These are phyloP conservation scores for Plasmodium gallinaceum DNA, from an alignment of 169 alveolate species.

Conservation along the genomic window DNA sequence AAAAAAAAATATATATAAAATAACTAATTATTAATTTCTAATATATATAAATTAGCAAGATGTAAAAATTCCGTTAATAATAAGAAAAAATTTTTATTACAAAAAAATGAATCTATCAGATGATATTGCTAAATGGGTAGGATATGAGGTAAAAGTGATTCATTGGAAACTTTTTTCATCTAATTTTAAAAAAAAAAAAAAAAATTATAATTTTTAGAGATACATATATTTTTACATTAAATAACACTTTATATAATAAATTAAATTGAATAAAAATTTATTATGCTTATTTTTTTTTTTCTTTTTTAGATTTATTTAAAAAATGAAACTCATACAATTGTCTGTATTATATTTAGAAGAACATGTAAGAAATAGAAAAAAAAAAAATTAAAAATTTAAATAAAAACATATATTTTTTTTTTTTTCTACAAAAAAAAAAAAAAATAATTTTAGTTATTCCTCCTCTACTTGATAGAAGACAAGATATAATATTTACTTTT, in stretches of 20 bases:
- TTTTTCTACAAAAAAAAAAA: not conserved
- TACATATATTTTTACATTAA: no score
- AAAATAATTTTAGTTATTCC: conserved; percentile 39
- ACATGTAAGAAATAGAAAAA: conserved; percentile 16
- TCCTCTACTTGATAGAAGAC: conserved; percentile 51
- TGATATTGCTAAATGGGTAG: conserved; percentile 77
- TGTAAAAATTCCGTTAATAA: conserved; percentile 24
- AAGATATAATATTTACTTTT: conserved; percentile 53
- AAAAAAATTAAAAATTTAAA: not conserved
- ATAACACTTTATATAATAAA: no score
- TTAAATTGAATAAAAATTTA: no score
- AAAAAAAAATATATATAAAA: not conserved
- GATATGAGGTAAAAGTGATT: conserved; percentile 29
- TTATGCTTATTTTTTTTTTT: not conserved
- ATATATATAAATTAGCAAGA: conserved; percentile 6
- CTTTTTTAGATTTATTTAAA: conserved; percentile 28
- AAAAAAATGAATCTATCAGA: conserved; percentile 78
- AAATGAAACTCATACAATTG: conserved; percentile 62
- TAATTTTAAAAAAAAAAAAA: not conserved
- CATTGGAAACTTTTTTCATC: not conserved
- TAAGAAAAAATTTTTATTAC: conserved; percentile 37
- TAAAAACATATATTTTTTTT: not conserved
- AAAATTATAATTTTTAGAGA: not conserved
- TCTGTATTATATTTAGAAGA: conserved; percentile 58
- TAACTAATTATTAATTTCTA: not conserved